A percentile compares a stretch with the other conserved stretches of the same genome.
phyloP scores from a whole-genome alignment of 768 basidiomycete species.

The Lactifluus pinguis region DNA sequence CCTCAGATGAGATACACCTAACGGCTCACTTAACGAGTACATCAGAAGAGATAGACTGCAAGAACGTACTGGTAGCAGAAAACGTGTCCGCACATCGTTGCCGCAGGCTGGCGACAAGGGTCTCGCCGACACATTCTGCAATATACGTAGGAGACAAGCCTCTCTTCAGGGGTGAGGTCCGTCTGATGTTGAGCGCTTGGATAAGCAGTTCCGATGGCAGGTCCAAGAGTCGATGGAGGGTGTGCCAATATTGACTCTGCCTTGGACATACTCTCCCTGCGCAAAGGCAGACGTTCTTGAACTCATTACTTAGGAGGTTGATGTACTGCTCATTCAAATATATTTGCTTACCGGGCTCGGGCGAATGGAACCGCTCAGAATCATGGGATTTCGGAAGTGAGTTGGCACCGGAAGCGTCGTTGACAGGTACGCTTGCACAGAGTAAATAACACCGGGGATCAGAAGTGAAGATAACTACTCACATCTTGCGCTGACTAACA shows the following conservation, averaged over 20 bases:
- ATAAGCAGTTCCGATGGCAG: neutral
- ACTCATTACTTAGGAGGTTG: neutral
- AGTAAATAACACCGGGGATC: neutral
- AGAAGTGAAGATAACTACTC: neutral
- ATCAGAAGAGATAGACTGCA: neutral
- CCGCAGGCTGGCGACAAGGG: constrained; percentile 44
- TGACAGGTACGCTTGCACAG: neutral
- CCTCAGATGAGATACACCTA: constrained; percentile 47
- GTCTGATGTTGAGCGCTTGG: neutral
- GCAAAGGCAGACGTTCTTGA: constrained; percentile 2
- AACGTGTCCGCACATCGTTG: constrained; percentile 54
- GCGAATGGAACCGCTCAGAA: neutral
- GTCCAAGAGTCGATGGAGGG: neutral
- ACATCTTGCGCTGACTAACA: constrained; percentile 2
- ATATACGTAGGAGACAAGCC: constrained; percentile 22
- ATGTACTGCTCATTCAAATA: neutral
- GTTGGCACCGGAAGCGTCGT: neutral
- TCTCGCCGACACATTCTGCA: constrained; percentile 44
- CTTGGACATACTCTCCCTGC: neutral
- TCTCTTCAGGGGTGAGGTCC: neutral
- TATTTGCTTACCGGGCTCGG: neutral
- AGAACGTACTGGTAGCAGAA: constrained; percentile 46
- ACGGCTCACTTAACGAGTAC: neutral
- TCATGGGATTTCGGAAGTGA: constrained; percentile 2
- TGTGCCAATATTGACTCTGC: neutral